phyloP scores from a whole-genome alignment of 2,329 filamentous ascomycete species.

The Penicillium digitatum region DNA sequence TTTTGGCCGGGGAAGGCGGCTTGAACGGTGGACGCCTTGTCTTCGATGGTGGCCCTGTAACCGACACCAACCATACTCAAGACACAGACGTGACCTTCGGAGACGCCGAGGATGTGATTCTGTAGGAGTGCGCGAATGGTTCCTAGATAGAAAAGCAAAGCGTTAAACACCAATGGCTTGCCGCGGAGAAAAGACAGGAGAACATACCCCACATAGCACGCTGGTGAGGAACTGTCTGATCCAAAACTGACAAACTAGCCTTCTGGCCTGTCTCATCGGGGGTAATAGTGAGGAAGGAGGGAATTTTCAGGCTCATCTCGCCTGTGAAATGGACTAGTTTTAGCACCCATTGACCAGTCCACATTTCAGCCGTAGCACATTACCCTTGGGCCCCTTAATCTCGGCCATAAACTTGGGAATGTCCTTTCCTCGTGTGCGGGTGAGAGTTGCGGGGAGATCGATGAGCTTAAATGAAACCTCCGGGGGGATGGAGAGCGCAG shows the following conservation, averaged over 20 bases:
- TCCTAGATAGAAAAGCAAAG: constrained; percentile 50
- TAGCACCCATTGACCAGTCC: constrained; percentile 5
- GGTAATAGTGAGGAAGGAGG: constrained; percentile 68
- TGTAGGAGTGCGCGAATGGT: constrained; percentile 86
- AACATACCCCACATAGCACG: constrained; percentile 90
- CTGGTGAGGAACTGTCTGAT: constrained; percentile 67
- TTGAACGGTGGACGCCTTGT: constrained; percentile 62
- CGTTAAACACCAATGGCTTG: constrained; percentile 16
- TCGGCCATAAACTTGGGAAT: constrained; percentile 63
- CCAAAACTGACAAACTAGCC: constrained; percentile 64
- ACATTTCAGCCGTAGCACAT: constrained; percentile 24
- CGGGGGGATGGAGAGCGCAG: constrained; percentile 73
- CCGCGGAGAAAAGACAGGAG: not conserved
- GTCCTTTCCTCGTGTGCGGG: constrained; percentile 59
- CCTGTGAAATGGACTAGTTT: constrained; percentile 47
- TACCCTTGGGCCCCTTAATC: constrained; percentile 76
- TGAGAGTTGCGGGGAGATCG: constrained; percentile 58
- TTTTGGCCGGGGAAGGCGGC: constrained; percentile 74
- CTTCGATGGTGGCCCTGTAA: constrained; percentile 84
- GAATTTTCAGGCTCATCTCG: constrained; percentile 72
- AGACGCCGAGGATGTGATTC: constrained; percentile 88
- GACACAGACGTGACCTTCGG: constrained; percentile 92
- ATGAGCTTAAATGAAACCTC: constrained; percentile 71
- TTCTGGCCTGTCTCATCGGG: constrained; percentile 62
- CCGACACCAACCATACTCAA: constrained; percentile 91